Percentiles rank a stretch among this genome's conserved stretches.
Evolutionary conservation across 305 asterid genomes (phyloP).

Genomic region (Plantago lanceolata): DNA sequence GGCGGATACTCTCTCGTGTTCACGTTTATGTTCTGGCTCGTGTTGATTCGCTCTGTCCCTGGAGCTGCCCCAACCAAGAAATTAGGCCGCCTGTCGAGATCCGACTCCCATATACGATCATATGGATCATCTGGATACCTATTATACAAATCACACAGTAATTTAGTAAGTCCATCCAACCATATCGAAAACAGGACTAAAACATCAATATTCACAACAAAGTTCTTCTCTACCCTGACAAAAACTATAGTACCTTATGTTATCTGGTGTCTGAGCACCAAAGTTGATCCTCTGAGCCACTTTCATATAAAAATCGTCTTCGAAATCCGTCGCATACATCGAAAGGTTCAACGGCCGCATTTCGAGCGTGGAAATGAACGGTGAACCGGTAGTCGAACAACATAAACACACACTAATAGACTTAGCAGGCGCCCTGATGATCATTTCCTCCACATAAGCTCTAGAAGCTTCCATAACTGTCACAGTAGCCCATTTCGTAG

Average conservation of each 20-base stretch:
- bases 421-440: conserved; percentile 70
- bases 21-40: conserved; percentile 47
- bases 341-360: conserved; percentile 79
- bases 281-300: conserved; percentile 80
- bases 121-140: conserved; percentile 96
- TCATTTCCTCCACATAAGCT: conserved; percentile 70
- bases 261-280: conserved; percentile 58
- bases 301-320: conserved; percentile 66
- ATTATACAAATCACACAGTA: conserved; percentile 16
- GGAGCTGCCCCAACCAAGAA: conserved; percentile 86
- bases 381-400: conserved; percentile 86
- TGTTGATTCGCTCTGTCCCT: conserved; percentile 79
- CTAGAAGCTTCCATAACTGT: conserved; percentile 69
- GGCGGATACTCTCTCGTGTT: conserved; percentile 97
- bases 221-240: too few relatives aligned
- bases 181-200: background rate
- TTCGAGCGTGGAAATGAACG: conserved; percentile 90
- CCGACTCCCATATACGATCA: conserved; percentile 95
- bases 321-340: conserved; percentile 92
- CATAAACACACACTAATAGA: conserved; percentile 76
- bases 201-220: background rate
- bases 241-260: conserved; percentile 48
- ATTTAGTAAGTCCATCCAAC: too few relatives aligned
- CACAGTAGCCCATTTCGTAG: conserved; percentile 84
- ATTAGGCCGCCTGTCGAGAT: conserved; percentile 67